Conservation (phyloP, 306 rosid species). For the Prunus mira region DNA sequence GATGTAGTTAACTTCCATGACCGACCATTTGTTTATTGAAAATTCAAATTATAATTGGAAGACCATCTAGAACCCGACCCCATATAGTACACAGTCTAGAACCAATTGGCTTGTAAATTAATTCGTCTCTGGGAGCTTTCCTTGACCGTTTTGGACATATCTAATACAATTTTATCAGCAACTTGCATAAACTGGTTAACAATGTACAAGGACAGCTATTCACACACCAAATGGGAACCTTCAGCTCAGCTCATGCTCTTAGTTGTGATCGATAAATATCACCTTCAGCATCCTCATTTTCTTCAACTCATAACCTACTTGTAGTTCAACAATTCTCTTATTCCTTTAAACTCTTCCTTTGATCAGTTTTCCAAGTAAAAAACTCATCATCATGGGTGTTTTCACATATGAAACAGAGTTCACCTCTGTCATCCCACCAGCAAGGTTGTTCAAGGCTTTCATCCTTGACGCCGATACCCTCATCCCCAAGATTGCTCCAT, state of each 20-base stretch:
- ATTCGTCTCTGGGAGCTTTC: not conserved
- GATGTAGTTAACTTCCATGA: not conserved
- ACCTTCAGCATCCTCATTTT: not conserved
- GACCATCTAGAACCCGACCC: not conserved
- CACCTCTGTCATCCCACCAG: slow-evolving; percentile 25
- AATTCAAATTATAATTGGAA: not conserved
- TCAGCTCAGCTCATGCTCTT: not conserved
- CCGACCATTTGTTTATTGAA: not conserved
- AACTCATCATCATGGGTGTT: slow-evolving; percentile 32
- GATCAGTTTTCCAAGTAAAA: not conserved
- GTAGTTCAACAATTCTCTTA: not conserved
- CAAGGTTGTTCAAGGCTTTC: slow-evolving; percentile 40
- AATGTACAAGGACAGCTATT: not conserved
- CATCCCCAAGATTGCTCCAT: slow-evolving; percentile 37
- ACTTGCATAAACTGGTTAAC: not conserved
- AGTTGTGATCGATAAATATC: not conserved
- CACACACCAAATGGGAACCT: not conserved
- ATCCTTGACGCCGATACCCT: slow-evolving; percentile 28
- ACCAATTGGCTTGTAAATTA: not conserved
- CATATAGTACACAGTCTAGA: not conserved
- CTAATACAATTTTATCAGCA: not conserved
- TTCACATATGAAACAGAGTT: slow-evolving; percentile 28
- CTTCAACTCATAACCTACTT: not conserved
- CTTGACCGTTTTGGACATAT: not conserved
- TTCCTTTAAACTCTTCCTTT: not conserved